Conservation (phyloP, 2,329 filamentous ascomycete genomes). For the Penicillium psychrosexuale region DNA sequence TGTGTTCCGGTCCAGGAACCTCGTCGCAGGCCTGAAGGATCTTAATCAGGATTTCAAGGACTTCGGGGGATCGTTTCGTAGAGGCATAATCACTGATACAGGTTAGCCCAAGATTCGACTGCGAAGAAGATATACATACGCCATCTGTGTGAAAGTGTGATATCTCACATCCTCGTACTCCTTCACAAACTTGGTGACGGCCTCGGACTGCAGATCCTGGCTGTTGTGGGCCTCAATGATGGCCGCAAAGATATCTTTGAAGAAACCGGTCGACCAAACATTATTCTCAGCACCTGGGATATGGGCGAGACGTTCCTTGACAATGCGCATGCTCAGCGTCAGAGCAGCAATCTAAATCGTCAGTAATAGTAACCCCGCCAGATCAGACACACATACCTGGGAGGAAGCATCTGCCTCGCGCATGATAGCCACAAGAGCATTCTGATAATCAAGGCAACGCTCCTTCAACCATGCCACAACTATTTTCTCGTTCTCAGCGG, state of each 20-base stretch:
- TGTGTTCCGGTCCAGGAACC: constrained; percentile 53
- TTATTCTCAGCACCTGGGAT: constrained; percentile 61
- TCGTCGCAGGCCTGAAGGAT: constrained; percentile 57
- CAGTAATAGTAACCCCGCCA: constrained; percentile 7
- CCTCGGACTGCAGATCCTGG: constrained; percentile 65
- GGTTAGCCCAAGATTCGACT: constrained; percentile 3
- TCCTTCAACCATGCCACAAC: constrained; percentile 77
- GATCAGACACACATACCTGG: constrained; percentile 32
- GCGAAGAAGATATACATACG: constrained; percentile 50
- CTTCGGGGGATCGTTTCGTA: constrained; percentile 25
- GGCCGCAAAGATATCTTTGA: constrained; percentile 62
- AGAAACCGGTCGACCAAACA: constrained; percentile 69
- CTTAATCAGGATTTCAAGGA: constrained; percentile 38
- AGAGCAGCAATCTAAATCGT: constrained; percentile 61
- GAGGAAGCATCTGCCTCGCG: constrained; percentile 58
- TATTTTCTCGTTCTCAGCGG: constrained; percentile 69
- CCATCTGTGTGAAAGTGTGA: constrained; percentile 72
- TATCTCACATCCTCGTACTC: constrained; percentile 81
- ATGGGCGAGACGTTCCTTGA: constrained; percentile 73
- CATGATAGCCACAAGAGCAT: constrained; percentile 60
- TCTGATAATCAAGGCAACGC: constrained; percentile 68
- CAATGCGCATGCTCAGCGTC: constrained; percentile 74
- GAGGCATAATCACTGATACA: constrained; percentile 36
- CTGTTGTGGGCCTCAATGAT: constrained; percentile 59
- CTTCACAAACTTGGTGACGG: constrained; percentile 72